Evolutionary conservation across 768 basidiomycete genomes (phyloP), one percentile per base, ranked within the genome.

Genomic region (Clathrus columnatus): DNA sequence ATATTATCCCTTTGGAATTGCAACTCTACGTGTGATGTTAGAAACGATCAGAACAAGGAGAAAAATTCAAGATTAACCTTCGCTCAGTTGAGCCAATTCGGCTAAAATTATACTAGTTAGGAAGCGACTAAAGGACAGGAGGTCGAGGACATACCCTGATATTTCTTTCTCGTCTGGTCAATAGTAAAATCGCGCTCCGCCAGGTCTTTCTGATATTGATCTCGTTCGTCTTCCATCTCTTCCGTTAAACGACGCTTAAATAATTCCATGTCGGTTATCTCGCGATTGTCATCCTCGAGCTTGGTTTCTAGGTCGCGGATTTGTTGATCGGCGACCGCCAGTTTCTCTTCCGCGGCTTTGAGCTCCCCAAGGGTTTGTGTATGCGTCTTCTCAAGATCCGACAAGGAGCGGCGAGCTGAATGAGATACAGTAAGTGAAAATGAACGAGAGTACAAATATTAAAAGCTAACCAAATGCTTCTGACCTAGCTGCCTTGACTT

Each of bases 111-210:
- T 5, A 50, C 0, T 48, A 28, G 50, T 60, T 16, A 61, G 51
- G 18, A 14, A 51, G 23, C 30, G 56, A 50, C 51, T 10, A 60
- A 45, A 51, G 50, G 24, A 50, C 17, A 46, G 45, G 27, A 47
- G 2, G 14, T 51, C 16, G 23, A 21, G 17, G 0, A 51, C 67
- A 54, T 68, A 85, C 87, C 81, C 76, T 91, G 88, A 62, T 91
- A 90, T 65, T 88, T 90, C 75, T 90, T 87, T 59, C 85, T 79
- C 2, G 87, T 89, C 65, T 90, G 88, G 60, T 89, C 84, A 28
- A 79, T 75, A 10, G 83, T 71, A 65, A 89, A 87, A 67, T 90
- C 87, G 5, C 86, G 78, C 59, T 90, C 86, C 1, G 79, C 73
- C n/a, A 90, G 75, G 59, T 91, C 87, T 62, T 90, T 85, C 64